Evolutionary conservation across 352 stramenopile species (phyloP).

Genomic region (Phytophthora uliginosa): DNA sequence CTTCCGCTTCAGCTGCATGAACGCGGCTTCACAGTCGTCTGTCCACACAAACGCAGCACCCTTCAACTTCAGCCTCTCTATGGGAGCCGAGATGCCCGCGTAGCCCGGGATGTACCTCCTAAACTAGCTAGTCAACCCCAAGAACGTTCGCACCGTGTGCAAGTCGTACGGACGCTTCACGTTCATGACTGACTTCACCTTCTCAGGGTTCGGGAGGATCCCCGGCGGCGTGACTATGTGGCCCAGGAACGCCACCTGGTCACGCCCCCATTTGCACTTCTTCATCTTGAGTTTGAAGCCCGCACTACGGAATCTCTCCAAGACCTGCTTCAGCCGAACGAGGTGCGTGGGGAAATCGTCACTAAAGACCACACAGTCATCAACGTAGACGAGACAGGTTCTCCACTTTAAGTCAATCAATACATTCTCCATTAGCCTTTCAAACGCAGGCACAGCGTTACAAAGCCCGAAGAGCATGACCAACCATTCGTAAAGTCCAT

Average conservation of each 20-base stretch:
- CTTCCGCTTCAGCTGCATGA: slow-evolving; percentile 5
- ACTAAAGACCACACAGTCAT: slow-evolving; percentile 10
- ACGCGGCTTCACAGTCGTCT: slow-evolving; percentile 5
- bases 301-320: not conserved
- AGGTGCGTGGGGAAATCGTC: slow-evolving; percentile 9
- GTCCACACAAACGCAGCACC: not conserved
- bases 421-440: slow-evolving; percentile 16
- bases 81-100: not conserved
- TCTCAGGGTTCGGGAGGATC: slow-evolving; percentile 8
- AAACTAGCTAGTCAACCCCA: slow-evolving; percentile 9
- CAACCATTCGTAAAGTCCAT: not conserved
- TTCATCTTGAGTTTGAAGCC: slow-evolving; percentile 18
- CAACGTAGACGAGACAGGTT: slow-evolving; percentile 4
- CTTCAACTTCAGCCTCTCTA: slow-evolving; percentile 11
- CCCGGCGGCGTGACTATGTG: slow-evolving; percentile 7
- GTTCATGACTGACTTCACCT: slow-evolving; percentile 11
- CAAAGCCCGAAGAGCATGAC: slow-evolving; percentile 7
- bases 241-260: slow-evolving; percentile 9
- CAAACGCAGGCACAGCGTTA: not conserved
- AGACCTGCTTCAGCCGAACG: not conserved
- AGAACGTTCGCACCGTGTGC: not conserved
- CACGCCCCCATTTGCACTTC: slow-evolving; percentile 11
- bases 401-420: slow-evolving; percentile 6
- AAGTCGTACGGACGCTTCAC: not conserved
- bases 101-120: slow-evolving; percentile 4